Base-by-base conservation (phyloP, 2,329 filamentous ascomycete genomes). In the Ploettnerulaceae sp. region DNA sequence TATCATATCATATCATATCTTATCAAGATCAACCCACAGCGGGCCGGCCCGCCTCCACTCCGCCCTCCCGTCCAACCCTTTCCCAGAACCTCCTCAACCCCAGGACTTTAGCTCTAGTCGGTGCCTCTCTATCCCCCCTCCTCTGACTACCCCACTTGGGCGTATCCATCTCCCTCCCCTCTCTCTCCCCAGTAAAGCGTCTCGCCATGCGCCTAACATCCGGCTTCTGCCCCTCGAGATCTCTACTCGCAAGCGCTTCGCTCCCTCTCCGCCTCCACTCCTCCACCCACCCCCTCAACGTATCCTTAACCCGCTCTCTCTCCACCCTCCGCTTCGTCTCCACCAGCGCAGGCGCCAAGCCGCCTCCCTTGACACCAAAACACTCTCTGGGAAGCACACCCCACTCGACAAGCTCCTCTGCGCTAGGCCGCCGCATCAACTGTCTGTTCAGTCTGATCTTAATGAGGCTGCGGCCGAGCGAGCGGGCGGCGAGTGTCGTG, bases 1-100 rank as follows among this genome's bases (percentile, higher is more conserved):
- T n/a, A n/a, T n/a, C n/a, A n/a, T n/a, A n/a, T n/a, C n/a, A n/a
- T n/a, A n/a, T n/a, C n/a, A n/a, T n/a, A n/a, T n/a, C n/a, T n/a
- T n/a, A n/a, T n/a, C n/a, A n/a, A n/a, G n/a, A n/a, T n/a, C n/a
- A n/a, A n/a, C n/a, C n/a, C n/a, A n/a, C n/a, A n/a, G n/a, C n/a
- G n/a, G n/a, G n/a, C n/a, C n/a, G n/a, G n/a, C n/a, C 3, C 37
- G 11, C 9, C 20, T 28, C 39, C 18, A 28, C 28, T 3, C 52
- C 52, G 9, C 47, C 54, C n/a, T 61, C 61, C 33, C 54, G 56
- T 1, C 72, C 71, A 25, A 84, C 68, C 17, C 71, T 70, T 65
- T 86, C 83, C 81, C 82, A 87, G 59, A 84, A 86, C 50, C 71
- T 71, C 57, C 74, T 75, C 47, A 87, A 61, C 17, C 75, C 71